These are phyloP conservation scores for Alternaria incomplexa DNA, from an alignment of 2,329 filamentous ascomycete genomes.

Conservation along the genomic window DNA sequence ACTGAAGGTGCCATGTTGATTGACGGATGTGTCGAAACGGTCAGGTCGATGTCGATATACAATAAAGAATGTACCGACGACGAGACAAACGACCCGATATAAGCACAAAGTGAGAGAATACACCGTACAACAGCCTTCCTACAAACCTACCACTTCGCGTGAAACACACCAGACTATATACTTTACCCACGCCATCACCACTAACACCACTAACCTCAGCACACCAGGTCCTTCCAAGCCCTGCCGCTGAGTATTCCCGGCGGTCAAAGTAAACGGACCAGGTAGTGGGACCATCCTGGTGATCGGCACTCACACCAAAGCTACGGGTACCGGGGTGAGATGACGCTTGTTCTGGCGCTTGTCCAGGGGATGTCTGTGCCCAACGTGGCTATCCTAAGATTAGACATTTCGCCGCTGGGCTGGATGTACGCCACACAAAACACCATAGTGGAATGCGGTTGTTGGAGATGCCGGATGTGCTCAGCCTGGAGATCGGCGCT, in stretches of 20 bases:
- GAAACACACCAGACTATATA: constrained; percentile 1
- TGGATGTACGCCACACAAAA: not conserved
- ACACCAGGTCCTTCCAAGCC: not conserved
- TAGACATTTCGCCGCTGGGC: constrained; percentile 8
- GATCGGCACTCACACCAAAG: not conserved
- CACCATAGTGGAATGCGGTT: not conserved
- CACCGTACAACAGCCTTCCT: not conserved
- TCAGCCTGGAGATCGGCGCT: not conserved
- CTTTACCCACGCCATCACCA: not conserved
- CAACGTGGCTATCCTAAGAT: constrained; percentile 5
- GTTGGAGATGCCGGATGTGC: not conserved
- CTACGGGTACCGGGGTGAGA: constrained; percentile 1
- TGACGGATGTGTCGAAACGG: not conserved
- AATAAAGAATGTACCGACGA: not conserved
- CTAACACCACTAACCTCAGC: not conserved
- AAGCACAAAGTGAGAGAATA: not conserved
- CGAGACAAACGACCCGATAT: not conserved
- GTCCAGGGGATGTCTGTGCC: not conserved
- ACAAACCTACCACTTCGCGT: not conserved
- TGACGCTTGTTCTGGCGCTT: not conserved
- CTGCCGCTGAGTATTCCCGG: not conserved
- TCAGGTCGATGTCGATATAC: not conserved
- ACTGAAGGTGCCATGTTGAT: constrained; percentile 20
- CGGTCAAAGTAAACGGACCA: not conserved
- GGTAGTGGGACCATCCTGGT: not conserved